phyloP scores from a whole-genome alignment of 768 basidiomycete genomes.

The Gelatoporia subvermispora region DNA sequence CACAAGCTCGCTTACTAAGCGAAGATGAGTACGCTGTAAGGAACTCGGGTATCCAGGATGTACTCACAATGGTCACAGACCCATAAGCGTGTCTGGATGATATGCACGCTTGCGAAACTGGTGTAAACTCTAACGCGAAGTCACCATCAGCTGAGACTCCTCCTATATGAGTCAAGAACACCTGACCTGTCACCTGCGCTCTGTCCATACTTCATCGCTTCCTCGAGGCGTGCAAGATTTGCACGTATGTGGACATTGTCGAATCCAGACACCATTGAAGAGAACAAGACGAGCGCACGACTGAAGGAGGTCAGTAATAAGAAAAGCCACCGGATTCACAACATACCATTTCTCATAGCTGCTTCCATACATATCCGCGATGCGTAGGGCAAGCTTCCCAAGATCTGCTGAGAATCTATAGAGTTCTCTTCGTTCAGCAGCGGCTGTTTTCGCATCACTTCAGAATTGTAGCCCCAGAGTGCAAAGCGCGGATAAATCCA shows the following conservation, averaged over 20 bases:
- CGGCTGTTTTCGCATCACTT: slow-evolving; percentile 23
- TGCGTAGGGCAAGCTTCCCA: slow-evolving; percentile 58
- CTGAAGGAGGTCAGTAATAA: slow-evolving; percentile 26
- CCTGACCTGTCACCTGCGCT: slow-evolving; percentile 62
- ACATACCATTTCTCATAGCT: slow-evolving; percentile 63
- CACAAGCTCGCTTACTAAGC: slow-evolving; percentile 53
- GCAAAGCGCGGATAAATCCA: slow-evolving; percentile 18
- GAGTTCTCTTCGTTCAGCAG: slow-evolving; percentile 56
- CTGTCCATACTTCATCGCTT: slow-evolving; percentile 59
- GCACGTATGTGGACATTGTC: slow-evolving; percentile 61
- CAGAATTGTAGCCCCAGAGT: neutral
- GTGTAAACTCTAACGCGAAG: slow-evolving; percentile 47
- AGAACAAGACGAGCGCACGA: slow-evolving; percentile 57
- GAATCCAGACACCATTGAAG: slow-evolving; percentile 61
- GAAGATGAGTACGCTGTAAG: neutral
- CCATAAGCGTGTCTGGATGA: slow-evolving; percentile 48
- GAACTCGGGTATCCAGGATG: neutral
- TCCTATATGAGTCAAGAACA: neutral
- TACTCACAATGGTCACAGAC: slow-evolving; percentile 58
- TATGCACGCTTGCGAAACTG: slow-evolving; percentile 53
- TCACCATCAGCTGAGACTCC: neutral
- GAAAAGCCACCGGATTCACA: neutral
- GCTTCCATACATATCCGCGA: slow-evolving; percentile 62
- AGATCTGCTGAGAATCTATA: slow-evolving; percentile 68
- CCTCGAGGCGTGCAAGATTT: slow-evolving; percentile 56